These are phyloP conservation scores for Diplogelasinospora grovesii DNA, from an alignment of 495 filamentous ascomycete genomes.

Conservation along the genomic window DNA sequence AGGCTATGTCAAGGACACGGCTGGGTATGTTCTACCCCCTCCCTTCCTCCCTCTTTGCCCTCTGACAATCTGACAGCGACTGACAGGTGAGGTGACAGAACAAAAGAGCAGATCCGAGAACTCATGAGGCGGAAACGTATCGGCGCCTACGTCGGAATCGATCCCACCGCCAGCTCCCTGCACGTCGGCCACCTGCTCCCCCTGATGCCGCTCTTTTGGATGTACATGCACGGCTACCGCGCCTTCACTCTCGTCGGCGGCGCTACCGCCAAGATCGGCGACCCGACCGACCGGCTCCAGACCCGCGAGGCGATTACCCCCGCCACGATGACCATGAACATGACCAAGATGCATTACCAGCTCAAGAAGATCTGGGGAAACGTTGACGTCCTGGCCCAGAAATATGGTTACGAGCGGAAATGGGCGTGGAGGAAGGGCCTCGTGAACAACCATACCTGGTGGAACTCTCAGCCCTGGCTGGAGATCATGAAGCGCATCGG, in stretches of 20 bases:
- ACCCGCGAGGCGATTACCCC: conserved; percentile 53
- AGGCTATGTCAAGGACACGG: conserved; percentile 70
- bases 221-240: conserved; percentile 75
- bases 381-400: conserved; percentile 54
- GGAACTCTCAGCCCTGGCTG: conserved; percentile 58
- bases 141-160: conserved; percentile 82
- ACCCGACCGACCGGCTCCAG: conserved; percentile 71
- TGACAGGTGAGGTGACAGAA: conserved; percentile 17
- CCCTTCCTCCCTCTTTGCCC: background rate
- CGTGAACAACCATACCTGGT: conserved; percentile 76
- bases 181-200: conserved; percentile 92
- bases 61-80: background rate
- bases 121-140: conserved; percentile 64
- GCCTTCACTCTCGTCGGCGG: conserved; percentile 75
- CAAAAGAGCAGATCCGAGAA: conserved; percentile 57
- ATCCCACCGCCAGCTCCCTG: conserved; percentile 84
- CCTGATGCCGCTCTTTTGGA: conserved; percentile 91
- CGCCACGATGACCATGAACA: conserved; percentile 57
- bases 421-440: conserved; percentile 59
- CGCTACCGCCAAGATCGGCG: conserved; percentile 78
- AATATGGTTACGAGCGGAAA: conserved; percentile 54
- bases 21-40: conserved; percentile 55
- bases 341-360: conserved; percentile 72
- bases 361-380: conserved; percentile 69
- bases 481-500: conserved; percentile 71